Evolutionary conservation across 2,329 filamentous ascomycete species (phyloP), one percentile per base, ranked within the genome.

Genomic region (Hortaea werneckii): DNA sequence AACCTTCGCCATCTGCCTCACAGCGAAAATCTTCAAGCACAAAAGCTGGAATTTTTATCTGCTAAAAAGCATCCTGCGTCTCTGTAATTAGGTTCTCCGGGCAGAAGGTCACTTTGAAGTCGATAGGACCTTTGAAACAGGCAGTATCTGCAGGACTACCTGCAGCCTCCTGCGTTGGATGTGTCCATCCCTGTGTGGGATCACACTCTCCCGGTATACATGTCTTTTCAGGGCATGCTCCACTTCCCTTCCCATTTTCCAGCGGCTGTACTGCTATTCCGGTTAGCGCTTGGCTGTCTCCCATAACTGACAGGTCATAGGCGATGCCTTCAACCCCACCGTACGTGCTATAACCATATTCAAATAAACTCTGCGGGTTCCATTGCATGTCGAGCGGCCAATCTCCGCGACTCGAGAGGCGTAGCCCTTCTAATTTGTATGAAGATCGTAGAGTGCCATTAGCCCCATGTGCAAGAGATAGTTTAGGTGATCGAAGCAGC

Each of bases 81-180:
- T 20, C 2, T 20, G 20, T 20, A 20, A 20, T 4, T 20, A 20
- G 20, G 20, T 20, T 20, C 20, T 37, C 10, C 40, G 57, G 57
- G 37, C 58, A 61, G 32, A 50, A 59, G 3, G 57, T 52, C 8
- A 61, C 54, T 42, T 54, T 53, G 40, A 60, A 60, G 27, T 55
- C 52, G 20, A 51, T 58, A 46, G 51, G 52, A 6, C 57, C 58
- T 4, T 58, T 13, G 39, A 59, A 60, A 45, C 58, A 61, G 13
- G 56, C 56, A 8, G 57, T 59, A 53, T 61, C 58, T 30, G 58
- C 58, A 11, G 58, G 56, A 42, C 50, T 54, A 1, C 54, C 56
- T 30, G 45, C 37, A 6, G 52, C 38, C 5, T 46, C 39, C 48
- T 61, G 57, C 37, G 51, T 41, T 5, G 54, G 50, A 30, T 53